phyloP scores from a whole-genome alignment of 2,329 filamentous ascomycete genomes.

The Ophiocordyceps camponoti-leonardi region DNA sequence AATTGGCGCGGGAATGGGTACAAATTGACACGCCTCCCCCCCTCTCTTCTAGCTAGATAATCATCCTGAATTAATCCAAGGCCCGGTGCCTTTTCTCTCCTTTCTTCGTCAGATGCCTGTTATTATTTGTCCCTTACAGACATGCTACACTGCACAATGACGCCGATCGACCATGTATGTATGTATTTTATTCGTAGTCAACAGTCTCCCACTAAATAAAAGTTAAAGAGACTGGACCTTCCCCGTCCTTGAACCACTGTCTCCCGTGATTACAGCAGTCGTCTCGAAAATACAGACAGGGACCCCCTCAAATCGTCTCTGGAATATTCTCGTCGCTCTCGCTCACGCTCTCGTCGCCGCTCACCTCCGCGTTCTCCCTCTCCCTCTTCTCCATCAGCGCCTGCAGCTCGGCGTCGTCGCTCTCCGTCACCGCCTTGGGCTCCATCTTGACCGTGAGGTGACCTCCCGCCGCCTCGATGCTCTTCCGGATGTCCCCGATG shows the following conservation, averaged over 20 bases:
- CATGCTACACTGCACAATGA: too few relatives aligned
- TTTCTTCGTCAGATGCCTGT: too few relatives aligned
- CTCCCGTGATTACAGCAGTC: not conserved
- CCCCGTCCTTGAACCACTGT: not conserved
- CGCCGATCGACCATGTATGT: too few relatives aligned
- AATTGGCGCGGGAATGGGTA: too few relatives aligned
- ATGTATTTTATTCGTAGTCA: too few relatives aligned
- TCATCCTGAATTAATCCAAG: too few relatives aligned
- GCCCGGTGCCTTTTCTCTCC: too few relatives aligned
- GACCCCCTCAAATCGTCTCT: constrained; percentile 16
- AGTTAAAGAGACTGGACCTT: too few relatives aligned
- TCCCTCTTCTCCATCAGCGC: constrained; percentile 98
- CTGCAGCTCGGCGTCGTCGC: constrained; percentile 91
- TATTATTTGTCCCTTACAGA: too few relatives aligned
- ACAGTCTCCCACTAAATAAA: too few relatives aligned
- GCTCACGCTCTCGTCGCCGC: constrained; percentile 89
- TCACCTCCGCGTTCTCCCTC: constrained; percentile 94
- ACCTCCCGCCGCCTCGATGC: constrained; percentile 63
- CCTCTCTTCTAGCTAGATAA: too few relatives aligned
- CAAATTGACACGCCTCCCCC: too few relatives aligned
- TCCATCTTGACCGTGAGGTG: constrained; percentile 90
- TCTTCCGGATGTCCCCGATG: constrained; percentile 70
- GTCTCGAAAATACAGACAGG: not conserved
- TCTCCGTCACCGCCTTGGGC: constrained; percentile 96
- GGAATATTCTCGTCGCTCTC: constrained; percentile 75